phyloP scores from a whole-genome alignment of 306 rosid genomes.

The Fragaria vesca region DNA sequence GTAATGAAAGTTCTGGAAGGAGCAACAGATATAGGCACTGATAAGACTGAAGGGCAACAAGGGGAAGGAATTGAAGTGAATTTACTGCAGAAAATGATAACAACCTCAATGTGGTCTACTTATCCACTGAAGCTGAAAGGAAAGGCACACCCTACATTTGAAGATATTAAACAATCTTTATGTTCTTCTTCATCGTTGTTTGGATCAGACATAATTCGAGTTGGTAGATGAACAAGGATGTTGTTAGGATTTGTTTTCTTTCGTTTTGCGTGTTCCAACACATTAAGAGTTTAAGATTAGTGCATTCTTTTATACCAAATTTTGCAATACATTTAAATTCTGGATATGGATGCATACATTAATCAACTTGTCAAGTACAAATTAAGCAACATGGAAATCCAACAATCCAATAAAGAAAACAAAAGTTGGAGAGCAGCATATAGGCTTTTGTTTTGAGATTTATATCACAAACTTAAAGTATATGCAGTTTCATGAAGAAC shows the following conservation, averaged over 20 bases:
- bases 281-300: too few relatives aligned
- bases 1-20: conserved; percentile 50
- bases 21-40: background rate
- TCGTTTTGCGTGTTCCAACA: background rate
- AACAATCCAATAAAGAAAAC: background rate
- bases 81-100: background rate
- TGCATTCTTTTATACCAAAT: background rate
- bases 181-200: background rate
- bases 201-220: background rate
- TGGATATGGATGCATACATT: background rate
- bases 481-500: background rate
- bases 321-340: background rate
- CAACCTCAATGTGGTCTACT: background rate
- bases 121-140: background rate
- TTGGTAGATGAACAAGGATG: background rate
- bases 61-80: background rate
- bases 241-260: background rate
- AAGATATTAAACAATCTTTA: background rate
- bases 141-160: background rate
- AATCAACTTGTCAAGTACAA: background rate
- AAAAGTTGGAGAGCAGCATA: background rate
- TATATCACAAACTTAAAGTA: background rate
- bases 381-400: background rate
- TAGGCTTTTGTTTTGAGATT: background rate
- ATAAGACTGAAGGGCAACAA: conserved; percentile 20